Conservation (phyloP, 305 asterid genomes). For the Fraxinus xanthoxyloides region DNA sequence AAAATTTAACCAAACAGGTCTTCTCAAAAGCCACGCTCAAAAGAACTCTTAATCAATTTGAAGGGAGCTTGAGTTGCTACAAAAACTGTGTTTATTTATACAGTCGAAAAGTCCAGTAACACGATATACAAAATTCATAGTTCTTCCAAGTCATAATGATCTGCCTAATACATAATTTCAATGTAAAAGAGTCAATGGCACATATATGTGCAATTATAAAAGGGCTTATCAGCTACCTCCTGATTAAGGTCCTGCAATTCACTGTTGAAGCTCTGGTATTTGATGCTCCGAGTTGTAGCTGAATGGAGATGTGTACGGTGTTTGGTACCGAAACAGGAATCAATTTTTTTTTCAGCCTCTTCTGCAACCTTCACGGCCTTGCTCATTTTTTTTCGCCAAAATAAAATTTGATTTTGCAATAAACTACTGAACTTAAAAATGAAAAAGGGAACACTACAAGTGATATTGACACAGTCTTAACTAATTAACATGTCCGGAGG, state of each 20-base stretch:
- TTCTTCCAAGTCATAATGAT: neutral
- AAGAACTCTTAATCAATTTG: neutral
- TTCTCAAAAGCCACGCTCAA: neutral
- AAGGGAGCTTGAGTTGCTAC: neutral
- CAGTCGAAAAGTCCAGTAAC: neutral
- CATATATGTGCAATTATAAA: neutral
- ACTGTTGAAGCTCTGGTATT: conserved; percentile 38
- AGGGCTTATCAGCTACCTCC: neutral
- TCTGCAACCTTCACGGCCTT: conserved; percentile 63
- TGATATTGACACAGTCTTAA: conserved; percentile 25
- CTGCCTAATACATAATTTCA: neutral
- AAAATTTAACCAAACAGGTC: neutral
- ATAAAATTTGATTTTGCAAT: neutral
- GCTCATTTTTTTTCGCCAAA: conserved; percentile 31
- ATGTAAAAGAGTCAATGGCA: neutral
- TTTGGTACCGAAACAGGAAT: conserved; percentile 47
- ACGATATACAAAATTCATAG: neutral
- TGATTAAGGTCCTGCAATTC: conserved; percentile 16
- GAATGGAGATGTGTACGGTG: conserved; percentile 53
- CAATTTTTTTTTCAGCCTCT: conserved; percentile 63
- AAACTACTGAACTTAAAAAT: neutral
- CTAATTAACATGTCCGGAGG: conserved; percentile 58
- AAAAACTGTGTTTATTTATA: neutral
- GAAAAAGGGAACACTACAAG: neutral
- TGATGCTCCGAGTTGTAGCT: conserved; percentile 62